phyloP scores from a whole-genome alignment of 192 early-diverging fungal species.

The Coemansia guatemalensis region DNA sequence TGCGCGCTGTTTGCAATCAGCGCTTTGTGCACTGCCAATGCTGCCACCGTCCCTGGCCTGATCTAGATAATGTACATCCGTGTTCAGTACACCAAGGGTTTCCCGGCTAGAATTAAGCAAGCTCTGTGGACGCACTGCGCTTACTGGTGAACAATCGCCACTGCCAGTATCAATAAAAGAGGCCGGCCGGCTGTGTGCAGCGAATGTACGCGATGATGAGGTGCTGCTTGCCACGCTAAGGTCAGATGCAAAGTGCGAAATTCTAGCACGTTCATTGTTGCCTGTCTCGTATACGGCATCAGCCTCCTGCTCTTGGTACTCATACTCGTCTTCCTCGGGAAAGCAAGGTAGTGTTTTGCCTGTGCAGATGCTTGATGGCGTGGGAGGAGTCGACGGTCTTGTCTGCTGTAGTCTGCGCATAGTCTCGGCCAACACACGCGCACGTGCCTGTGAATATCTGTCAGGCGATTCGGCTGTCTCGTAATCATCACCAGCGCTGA shows the following conservation, averaged over 20 bases:
- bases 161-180: slow-evolving; percentile 11
- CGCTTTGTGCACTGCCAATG: background rate
- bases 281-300: slow-evolving; percentile 11
- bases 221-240: slow-evolving; percentile 10
- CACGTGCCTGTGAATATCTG: slow-evolving; percentile 35
- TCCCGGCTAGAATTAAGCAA: slow-evolving; percentile 25
- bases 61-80: too few species aligned
- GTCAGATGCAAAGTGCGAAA: slow-evolving; percentile 19
- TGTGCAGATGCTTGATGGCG: slow-evolving; percentile 43
- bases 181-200: slow-evolving; percentile 14
- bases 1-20: background rate
- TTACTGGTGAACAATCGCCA: slow-evolving; percentile 7
- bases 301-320: background rate
- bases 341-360: slow-evolving; percentile 43
- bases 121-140: slow-evolving; percentile 16
- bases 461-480: slow-evolving; percentile 4
- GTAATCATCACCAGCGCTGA: slow-evolving; percentile 1
- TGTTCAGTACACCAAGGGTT: slow-evolving; percentile 7
- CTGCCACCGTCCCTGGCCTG: background rate
- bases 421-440: slow-evolving; percentile 39
- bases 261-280: slow-evolving; percentile 10
- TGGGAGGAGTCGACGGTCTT: slow-evolving; percentile 20
- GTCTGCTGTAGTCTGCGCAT: slow-evolving; percentile 28
- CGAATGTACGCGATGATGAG: slow-evolving; percentile 18
- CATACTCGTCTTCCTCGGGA: slow-evolving; percentile 38